Evolutionary conservation across 805 yeast species (phyloP), one percentile per base, ranked within the genome.

Genomic region (Saccharomycopsis capsularis): DNA sequence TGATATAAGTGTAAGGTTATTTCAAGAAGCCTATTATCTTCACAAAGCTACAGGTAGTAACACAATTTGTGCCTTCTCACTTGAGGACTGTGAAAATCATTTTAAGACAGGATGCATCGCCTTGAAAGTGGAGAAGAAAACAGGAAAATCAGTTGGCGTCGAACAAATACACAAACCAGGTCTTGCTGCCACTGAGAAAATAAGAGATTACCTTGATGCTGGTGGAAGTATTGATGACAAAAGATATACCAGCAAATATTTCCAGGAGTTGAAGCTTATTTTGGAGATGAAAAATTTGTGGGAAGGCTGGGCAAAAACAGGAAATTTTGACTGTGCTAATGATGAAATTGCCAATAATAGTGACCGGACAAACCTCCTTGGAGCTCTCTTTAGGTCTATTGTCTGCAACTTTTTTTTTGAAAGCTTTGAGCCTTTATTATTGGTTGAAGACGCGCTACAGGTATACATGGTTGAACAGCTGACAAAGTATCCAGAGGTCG

Each of bases 401-500:
- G 5, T 34, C 6, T 9, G 19, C 18, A 23, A 27, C 11, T 30
- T 24, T 42, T 38, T 38, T 21, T 19, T 19, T 19, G 45, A 42
- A 34, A 40, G 42, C 7, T 44, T 25, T 38, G 22, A 39, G 24
- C 34, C 34, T 24, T 37, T 44, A 5, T 25, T 38, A 3, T 36
- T 7, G 23, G 21, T 29, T 18, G 40, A 39, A n/a, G 16, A 32
- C 4, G 29, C 21, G n/a, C 27, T 32, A 32, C 37, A 37, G 41
- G 15, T 36, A n/a, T 16, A 23, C 16, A 27, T 59, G 27, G 50
- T 43, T 22, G 37, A 40, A 21, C 58, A 56, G 21, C 32, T 58
- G 23, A 36, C 40, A 7, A 52, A 50, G 27, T 51, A 55, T 44
- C 57, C 57, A 3, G 60, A 58, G 24, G 44, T 59, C 6, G 61